A percentile compares a stretch with the other conserved stretches of the same genome.
These are phyloP conservation scores for Phytomonas sp. DNA, from an alignment of 208 protist genomes.

Conservation along the genomic window DNA sequence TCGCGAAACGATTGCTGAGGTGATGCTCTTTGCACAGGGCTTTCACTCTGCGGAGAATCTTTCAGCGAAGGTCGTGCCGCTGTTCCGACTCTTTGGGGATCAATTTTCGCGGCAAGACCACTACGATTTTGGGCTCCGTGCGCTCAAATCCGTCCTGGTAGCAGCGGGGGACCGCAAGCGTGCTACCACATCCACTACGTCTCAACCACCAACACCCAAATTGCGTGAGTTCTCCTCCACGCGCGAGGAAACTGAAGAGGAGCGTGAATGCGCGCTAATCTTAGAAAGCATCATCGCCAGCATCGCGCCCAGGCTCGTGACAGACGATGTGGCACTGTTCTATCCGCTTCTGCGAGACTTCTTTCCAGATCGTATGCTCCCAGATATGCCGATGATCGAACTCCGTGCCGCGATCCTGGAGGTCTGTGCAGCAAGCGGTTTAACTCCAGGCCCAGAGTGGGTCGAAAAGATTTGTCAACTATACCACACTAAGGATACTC, in stretches of 20 bases:
- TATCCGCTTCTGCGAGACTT: constrained; percentile 94
- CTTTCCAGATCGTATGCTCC: constrained; percentile 87
- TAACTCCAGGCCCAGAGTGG: constrained; percentile 76
- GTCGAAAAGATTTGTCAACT: constrained; percentile 97
- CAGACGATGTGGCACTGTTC: constrained; percentile 94
- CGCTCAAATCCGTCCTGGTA: constrained; percentile 98
- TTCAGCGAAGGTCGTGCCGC: constrained; percentile 96
- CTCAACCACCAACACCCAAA: background rate
- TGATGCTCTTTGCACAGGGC: constrained; percentile 99
- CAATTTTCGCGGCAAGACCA: constrained; percentile 98
- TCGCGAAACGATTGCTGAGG: constrained; percentile 97
- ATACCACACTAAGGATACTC: constrained; percentile 94
- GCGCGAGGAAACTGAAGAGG: constrained; percentile 8
- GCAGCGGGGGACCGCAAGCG: constrained; percentile 96
- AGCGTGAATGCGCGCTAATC: constrained; percentile 86
- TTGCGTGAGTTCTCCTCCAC: background rate
- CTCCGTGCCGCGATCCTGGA: constrained; percentile 70
- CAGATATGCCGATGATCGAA: constrained; percentile 25
- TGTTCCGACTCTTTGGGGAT: constrained; percentile 98
- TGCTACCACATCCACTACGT: constrained; percentile 3
- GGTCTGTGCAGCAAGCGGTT: constrained; percentile 70
- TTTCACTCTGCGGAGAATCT: constrained; percentile 96
- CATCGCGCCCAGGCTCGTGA: constrained; percentile 97
- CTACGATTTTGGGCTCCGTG: constrained; percentile 99
- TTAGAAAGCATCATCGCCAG: constrained; percentile 92